phyloP scores from a whole-genome alignment of 257 asterid genomes.

The Leptodermis oblonga region DNA sequence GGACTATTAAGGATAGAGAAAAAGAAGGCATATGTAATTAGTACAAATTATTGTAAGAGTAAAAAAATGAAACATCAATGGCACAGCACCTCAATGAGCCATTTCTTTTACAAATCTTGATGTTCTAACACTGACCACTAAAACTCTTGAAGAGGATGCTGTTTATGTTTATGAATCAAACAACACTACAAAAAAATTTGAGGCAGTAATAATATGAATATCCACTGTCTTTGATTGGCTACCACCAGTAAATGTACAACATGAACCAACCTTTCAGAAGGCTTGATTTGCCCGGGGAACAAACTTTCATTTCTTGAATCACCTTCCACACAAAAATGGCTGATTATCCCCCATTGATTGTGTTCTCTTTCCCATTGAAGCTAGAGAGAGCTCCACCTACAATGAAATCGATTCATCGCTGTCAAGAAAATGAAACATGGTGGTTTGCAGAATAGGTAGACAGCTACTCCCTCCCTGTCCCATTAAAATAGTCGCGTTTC shows the following conservation, averaged over 20 bases:
- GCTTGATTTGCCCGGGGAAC: neutral
- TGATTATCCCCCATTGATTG: neutral
- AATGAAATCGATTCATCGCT: neutral
- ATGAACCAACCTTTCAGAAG: neutral
- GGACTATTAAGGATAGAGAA: too few relatives aligned
- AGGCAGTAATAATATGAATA: too few relatives aligned
- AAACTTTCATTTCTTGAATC: neutral
- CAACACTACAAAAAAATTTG: neutral
- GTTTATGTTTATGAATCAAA: neutral
- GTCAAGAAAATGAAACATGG: neutral
- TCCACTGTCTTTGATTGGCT: neutral
- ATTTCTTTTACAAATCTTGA: neutral
- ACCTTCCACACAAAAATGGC: neutral
- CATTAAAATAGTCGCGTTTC: too few relatives aligned
- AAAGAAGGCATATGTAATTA: too few relatives aligned
- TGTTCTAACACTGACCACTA: neutral
- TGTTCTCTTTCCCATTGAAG: neutral
- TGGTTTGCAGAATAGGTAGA: neutral
- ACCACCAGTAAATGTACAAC: conserved; percentile 4
- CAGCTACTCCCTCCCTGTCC: neutral
- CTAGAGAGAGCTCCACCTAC: conserved; percentile 6
- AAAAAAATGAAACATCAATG: too few relatives aligned
- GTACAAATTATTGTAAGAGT: too few relatives aligned
- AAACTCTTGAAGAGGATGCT: neutral
- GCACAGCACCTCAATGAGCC: too few relatives aligned